Percentiles rank a stretch among this genome's conserved stretches.
Conservation (phyloP, 768 basidiomycete species). For the Strobilomyces echinocephalus region DNA sequence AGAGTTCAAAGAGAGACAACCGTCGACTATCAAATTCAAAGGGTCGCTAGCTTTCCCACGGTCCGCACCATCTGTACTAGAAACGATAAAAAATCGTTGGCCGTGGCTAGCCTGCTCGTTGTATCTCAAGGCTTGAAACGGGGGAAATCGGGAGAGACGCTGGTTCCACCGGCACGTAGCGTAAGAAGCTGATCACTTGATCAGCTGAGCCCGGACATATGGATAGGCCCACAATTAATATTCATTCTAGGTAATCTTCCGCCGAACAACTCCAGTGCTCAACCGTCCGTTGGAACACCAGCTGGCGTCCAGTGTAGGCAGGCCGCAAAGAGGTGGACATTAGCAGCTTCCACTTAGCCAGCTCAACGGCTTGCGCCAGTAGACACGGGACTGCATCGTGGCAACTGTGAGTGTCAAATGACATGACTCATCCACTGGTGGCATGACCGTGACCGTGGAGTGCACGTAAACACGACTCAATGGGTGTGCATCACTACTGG, state of each 20-base stretch:
- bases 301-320: background rate
- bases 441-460: background rate
- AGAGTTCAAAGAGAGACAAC: conserved; percentile 25
- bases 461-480: background rate
- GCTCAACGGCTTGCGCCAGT: background rate
- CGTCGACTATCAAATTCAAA: conserved; percentile 28
- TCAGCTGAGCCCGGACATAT: too few species aligned
- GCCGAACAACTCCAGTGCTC: too few species aligned
- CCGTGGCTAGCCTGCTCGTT: background rate
- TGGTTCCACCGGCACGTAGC: background rate
- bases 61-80: background rate
- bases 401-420: background rate
- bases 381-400: background rate
- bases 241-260: too few species aligned
- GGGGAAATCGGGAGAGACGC: background rate
- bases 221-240: too few species aligned
- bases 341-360: background rate
- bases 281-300: too few species aligned
- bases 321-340: background rate
- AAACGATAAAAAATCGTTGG: background rate
- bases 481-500: background rate
- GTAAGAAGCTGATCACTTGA: background rate
- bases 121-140: too few species aligned
- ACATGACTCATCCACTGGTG: background rate
- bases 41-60: conserved; percentile 25